A percentile compares a stretch with the other conserved stretches of the same genome.
Conservation (phyloP, 306 rosid species). For the Sphenostylis stenocarpa region DNA sequence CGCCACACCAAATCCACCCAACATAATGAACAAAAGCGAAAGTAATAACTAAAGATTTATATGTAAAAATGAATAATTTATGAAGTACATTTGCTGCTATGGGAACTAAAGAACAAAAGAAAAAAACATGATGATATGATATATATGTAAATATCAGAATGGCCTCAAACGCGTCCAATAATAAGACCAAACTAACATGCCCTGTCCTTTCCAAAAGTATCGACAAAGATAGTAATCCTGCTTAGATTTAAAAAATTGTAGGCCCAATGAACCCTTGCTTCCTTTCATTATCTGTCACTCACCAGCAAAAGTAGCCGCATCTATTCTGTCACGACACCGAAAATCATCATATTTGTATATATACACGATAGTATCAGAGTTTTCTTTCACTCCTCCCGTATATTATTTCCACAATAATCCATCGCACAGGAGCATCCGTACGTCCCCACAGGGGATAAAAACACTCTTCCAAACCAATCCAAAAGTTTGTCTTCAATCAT, state of each 20-base stretch:
- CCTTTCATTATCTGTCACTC: background rate
- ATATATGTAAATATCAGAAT: constrained; percentile 24
- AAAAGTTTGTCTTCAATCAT: background rate
- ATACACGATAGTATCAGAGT: background rate
- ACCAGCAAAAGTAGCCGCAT: background rate
- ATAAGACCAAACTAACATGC: background rate
- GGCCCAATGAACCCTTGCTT: constrained; percentile 1
- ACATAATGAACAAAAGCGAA: background rate
- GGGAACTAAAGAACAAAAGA: background rate
- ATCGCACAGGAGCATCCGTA: background rate
- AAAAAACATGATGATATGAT: background rate
- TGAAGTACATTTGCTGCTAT: constrained; percentile 19
- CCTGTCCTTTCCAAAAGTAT: constrained; percentile 1
- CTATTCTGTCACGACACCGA: background rate
- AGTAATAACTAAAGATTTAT: background rate
- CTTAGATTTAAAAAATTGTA: constrained; percentile 26
- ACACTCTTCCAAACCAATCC: background rate
- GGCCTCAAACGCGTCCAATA: background rate
- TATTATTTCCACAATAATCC: background rate
- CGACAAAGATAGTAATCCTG: background rate
- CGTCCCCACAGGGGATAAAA: background rate
- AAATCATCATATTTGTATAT: background rate
- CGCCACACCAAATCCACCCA: background rate
- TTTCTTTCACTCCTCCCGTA: background rate
- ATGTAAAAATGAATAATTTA: background rate